A percentile compares a stretch with the other conserved stretches of the same genome.
These are phyloP conservation scores for Fragaria ananassa DNA, from an alignment of 306 rosid species.

Conservation along the genomic window DNA sequence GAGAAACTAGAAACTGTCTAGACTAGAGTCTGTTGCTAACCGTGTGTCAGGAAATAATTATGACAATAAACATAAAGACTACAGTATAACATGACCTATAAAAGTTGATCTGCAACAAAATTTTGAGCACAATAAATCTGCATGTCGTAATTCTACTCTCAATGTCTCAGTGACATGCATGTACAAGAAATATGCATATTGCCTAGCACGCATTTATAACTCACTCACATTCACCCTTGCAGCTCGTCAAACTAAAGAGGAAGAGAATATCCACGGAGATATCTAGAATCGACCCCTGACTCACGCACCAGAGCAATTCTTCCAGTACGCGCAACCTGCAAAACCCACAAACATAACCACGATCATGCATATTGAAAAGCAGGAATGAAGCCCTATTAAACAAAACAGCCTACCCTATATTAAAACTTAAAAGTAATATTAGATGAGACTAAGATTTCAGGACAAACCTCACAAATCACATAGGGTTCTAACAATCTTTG, in stretches of 20 bases:
- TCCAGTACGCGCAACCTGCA: constrained; percentile 88
- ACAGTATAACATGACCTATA: not conserved
- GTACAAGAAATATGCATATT: not conserved
- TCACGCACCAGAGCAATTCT: constrained; percentile 68
- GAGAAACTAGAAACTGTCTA: not conserved
- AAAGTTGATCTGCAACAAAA: not conserved
- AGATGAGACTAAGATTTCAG: constrained; percentile 11
- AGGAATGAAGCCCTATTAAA: not conserved
- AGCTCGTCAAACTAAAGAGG: constrained; percentile 38
- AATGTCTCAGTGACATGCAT: not conserved
- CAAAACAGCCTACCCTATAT: constrained; percentile 1
- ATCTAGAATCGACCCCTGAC: constrained; percentile 74
- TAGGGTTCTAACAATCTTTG: constrained; percentile 78
- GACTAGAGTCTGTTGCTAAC: not conserved
- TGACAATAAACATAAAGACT: not conserved
- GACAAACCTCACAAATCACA: constrained; percentile 88
- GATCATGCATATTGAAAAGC: not conserved
- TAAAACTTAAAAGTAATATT: constrained; percentile 17
- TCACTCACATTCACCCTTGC: not conserved
- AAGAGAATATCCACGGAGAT: constrained; percentile 75
- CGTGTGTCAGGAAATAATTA: not conserved
- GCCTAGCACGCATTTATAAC: not conserved
- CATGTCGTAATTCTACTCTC: not conserved
- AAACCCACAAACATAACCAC: constrained; percentile 1
- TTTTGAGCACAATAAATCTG: not conserved